phyloP scores from a whole-genome alignment of 768 basidiomycete genomes.

The Leccinum pellstonianum region DNA sequence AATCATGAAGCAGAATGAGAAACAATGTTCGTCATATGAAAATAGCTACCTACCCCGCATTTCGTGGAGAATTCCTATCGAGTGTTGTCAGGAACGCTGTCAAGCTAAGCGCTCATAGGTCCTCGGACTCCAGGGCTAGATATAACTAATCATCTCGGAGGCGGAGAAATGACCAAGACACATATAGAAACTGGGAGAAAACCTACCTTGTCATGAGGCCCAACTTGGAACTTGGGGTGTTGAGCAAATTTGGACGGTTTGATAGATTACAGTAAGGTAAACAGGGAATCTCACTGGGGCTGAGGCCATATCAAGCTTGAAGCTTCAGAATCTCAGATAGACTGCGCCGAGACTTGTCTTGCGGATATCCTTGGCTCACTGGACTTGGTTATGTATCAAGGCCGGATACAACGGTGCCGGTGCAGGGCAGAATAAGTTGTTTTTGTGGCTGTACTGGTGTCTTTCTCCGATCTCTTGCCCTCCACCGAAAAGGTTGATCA shows the following conservation, averaged over 20 bases:
- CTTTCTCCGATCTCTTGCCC: neutral
- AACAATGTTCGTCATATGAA: neutral
- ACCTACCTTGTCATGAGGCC: neutral
- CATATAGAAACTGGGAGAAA: neutral
- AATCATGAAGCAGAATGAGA: neutral
- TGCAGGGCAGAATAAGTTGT: neutral
- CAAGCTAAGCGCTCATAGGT: neutral
- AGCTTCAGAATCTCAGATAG: neutral
- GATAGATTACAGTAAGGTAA: neutral
- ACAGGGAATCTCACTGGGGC: neutral
- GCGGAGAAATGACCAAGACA: neutral
- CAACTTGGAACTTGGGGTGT: neutral
- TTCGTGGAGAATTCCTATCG: neutral
- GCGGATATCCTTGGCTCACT: neutral
- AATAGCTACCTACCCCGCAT: slow-evolving; percentile 6
- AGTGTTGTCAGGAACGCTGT: slow-evolving; percentile 6
- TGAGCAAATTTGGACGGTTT: neutral
- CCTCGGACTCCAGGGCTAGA: slow-evolving; percentile 6
- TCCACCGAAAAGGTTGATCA: neutral
- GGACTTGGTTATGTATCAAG: neutral
- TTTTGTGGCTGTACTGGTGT: neutral
- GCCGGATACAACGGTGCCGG: neutral
- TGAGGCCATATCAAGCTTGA: neutral
- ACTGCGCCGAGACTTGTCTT: neutral
- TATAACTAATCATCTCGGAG: slow-evolving; percentile 5